phyloP scores from a whole-genome alignment of 208 protist species.

The Trypanosoma melophagium region DNA sequence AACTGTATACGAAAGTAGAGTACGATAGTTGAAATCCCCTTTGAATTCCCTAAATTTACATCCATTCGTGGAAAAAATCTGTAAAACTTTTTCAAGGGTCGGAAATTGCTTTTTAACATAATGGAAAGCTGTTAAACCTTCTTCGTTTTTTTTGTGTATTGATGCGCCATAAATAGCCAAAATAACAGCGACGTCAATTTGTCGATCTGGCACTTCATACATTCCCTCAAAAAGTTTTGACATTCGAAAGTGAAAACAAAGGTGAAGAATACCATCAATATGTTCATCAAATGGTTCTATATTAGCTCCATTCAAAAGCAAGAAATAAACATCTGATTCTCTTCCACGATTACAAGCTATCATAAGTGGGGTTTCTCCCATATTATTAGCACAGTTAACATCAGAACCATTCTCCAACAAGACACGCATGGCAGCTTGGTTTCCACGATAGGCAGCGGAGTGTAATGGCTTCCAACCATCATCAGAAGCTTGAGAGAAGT shows the following conservation, averaged over 20 bases:
- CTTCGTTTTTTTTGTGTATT: slow-evolving; percentile 29
- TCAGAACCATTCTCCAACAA: slow-evolving; percentile 52
- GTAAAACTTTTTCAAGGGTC: slow-evolving; percentile 38
- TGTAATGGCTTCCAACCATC: slow-evolving; percentile 70
- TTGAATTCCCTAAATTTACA: slow-evolving; percentile 26
- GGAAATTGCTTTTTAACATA: slow-evolving; percentile 37
- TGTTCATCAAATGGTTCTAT: slow-evolving; percentile 33
- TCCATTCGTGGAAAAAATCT: slow-evolving; percentile 26
- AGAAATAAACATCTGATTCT: slow-evolving; percentile 37
- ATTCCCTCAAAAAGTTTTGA: slow-evolving; percentile 48
- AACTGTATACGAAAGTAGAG: slow-evolving; percentile 29
- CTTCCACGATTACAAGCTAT: slow-evolving; percentile 58
- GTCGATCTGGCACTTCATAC: slow-evolving; percentile 60
- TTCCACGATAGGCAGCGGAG: slow-evolving; percentile 52
- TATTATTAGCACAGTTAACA: slow-evolving; percentile 41
- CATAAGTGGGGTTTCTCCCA: slow-evolving; percentile 47
- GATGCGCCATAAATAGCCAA: slow-evolving; percentile 43
- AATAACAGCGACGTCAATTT: slow-evolving; percentile 63
- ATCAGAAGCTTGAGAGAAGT: slow-evolving; percentile 34
- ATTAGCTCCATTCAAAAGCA: slow-evolving; percentile 40
- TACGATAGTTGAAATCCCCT: slow-evolving; percentile 54
- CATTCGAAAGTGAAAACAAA: slow-evolving; percentile 58
- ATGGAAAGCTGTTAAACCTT: slow-evolving; percentile 30
- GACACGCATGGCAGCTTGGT: slow-evolving; percentile 28
- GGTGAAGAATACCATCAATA: slow-evolving; percentile 54